Percentiles rank a stretch among this genome's conserved stretches.
These are phyloP conservation scores for Fusarium sacchari DNA, from an alignment of 2,329 filamentous ascomycete species.

Conservation along the genomic window DNA sequence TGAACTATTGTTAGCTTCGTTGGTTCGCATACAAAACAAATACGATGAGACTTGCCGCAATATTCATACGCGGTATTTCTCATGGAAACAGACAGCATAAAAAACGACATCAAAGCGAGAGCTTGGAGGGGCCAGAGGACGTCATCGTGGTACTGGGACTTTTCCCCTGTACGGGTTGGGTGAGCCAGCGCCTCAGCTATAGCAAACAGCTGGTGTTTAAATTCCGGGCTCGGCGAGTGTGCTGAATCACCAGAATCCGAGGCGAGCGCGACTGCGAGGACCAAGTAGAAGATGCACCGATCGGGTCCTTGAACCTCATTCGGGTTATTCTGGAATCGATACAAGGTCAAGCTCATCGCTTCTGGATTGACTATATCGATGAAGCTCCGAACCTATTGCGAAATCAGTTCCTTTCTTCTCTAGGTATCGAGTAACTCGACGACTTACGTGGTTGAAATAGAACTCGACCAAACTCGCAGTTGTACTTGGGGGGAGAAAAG, in stretches of 20 bases:
- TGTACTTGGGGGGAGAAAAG: constrained; percentile 56
- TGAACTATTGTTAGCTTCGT: constrained; percentile 43
- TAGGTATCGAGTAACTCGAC: background rate
- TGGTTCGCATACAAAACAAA: background rate
- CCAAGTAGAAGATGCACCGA: constrained; percentile 69
- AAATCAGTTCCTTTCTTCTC: background rate
- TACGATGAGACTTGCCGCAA: constrained; percentile 56
- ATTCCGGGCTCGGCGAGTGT: constrained; percentile 57
- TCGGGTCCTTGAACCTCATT: constrained; percentile 57
- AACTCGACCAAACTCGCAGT: constrained; percentile 58
- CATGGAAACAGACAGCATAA: constrained; percentile 69
- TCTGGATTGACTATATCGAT: constrained; percentile 67
- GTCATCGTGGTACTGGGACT: constrained; percentile 58
- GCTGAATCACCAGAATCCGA: constrained; percentile 65
- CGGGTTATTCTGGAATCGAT: constrained; percentile 54
- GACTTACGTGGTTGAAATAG: constrained; percentile 68
- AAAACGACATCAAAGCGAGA: constrained; percentile 70
- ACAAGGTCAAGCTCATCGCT: constrained; percentile 61
- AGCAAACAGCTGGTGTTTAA: constrained; percentile 71
- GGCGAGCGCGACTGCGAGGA: constrained; percentile 70
- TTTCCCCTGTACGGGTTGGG: constrained; percentile 30
- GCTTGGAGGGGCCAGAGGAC: constrained; percentile 74
- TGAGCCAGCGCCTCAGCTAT: constrained; percentile 64
- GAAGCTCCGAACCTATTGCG: constrained; percentile 64
- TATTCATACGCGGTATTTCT: constrained; percentile 72